Base-by-base conservation (phyloP, 169 alveolate species). In the Amoebophrya sp. region DNA sequence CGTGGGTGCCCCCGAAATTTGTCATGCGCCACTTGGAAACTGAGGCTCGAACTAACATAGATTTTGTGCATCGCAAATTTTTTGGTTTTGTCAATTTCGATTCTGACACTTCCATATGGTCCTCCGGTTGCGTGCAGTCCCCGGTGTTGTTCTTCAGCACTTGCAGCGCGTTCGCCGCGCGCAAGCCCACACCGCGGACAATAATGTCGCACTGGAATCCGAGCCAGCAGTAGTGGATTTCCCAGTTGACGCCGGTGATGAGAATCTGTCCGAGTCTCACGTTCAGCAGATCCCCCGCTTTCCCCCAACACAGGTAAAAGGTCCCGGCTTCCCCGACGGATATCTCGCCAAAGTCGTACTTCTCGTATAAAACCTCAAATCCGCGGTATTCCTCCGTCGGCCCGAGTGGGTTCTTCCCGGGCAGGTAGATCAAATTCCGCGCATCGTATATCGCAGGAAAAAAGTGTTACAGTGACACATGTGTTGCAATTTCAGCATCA, bases 301-400 rank as follows among this genome's bases (percentile, higher is more conserved):
- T 18, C 29, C 83, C 83, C 83, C 83, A 66, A n/a, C 83, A 66
- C 29, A 66, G 32, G 32, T 25, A 66, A 66, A 66, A 66, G 12
- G 83, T 66, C 7, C 83, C 83, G 10, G 83, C 83, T 66, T 66
- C 83, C 29, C 83, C 83, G 39, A 25, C 83, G 0, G 83, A 66
- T 0, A 66, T 66, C 38, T 2, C 1, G 18, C 83, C 83, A 25
- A 66, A 66, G 35, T 66, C 83, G 83, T 66, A 66, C 83, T 66
- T 66, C 35, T 66, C 83, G 35, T 66, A 66, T 3, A 66, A n/a
- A 25, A 66, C 83, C 83, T 66, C 83, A 25, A 66, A 66, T 0
- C 83, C 83, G 32, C 83, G 83, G 32, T 66, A 66, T 25, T 66
- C 83, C 83, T 66, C 83, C 38, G 83, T 66, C 38, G 83, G 83